Base-by-base conservation (phyloP, 306 rosid species). In the Glycine soja region DNA sequence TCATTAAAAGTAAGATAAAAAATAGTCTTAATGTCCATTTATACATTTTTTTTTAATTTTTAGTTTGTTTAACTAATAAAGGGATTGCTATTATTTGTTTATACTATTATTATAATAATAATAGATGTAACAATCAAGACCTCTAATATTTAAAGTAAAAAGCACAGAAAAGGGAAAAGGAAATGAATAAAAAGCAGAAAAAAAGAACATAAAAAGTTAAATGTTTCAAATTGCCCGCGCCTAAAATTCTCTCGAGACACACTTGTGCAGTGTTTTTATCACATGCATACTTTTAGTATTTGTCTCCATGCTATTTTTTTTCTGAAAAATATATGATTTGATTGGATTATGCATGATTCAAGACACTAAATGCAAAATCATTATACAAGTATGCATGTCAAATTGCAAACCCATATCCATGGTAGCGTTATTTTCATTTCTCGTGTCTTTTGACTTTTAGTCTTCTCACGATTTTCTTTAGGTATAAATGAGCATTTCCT, bases 191-290 rank as follows among this genome's bases (percentile, higher is more conserved):
- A 34, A 62, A 62, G 48, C 46, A 32, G 34, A 18, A 2, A 79
- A 36, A 9, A 32, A 24, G n/a, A 61, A 63, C 13, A 5, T 2
- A 13, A 34, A 63, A 70, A 54, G 62, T 18, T 32, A 9, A 69
- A 52, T 57, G 53, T 18, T 38, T 70, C 24, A 18, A 59, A 45
- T 48, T 76, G 73, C 52, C 8, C 52, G 73, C 52, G 12, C 52
- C 24, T 7, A 59, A 70, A 34, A 32, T 50, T 62, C 42, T 57
- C 48, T 70, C 8, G 5, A 70, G 42, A 58, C 75, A 9, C 57
- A 47, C 30, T 45, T 6, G 45, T 61, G 13, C 3, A 32, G 8
- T 18, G 79, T 72, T 80, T 34, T 38, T 11, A 57, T 43, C 45
- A 10, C 16, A 36, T n/a, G 13, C 19, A 32, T 63, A 63, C 69